phyloP scores from a whole-genome alignment of 2,329 filamentous ascomycete genomes.

The Penicillium sp. region DNA sequence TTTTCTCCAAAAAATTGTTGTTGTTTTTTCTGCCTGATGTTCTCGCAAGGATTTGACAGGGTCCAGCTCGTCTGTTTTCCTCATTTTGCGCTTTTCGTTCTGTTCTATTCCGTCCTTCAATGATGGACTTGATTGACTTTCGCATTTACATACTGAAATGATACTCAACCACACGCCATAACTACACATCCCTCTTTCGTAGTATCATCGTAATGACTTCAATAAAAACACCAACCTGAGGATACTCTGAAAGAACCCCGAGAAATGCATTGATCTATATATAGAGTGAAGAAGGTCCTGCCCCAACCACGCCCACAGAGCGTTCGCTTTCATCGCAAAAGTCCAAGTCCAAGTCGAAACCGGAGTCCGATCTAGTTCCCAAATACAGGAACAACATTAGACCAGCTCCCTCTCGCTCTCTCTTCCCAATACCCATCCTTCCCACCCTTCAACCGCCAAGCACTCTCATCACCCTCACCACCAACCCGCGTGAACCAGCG shows the following conservation, averaged over 20 bases:
- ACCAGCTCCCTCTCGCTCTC: constrained; percentile 69
- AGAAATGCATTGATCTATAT: constrained; percentile 5
- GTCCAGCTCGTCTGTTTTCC: neutral
- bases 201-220: neutral
- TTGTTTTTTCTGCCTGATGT: neutral
- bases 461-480: constrained; percentile 47
- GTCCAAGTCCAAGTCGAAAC: neutral
- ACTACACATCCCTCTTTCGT: neutral
- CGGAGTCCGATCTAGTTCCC: constrained; percentile 27
- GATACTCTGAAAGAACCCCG: neutral
- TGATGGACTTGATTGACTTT: neutral
- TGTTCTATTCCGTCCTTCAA: neutral
- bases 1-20: neutral
- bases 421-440: constrained; percentile 95
- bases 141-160: neutral
- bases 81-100: neutral
- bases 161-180: neutral
- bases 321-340: neutral
- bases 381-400: constrained; percentile 58
- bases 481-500: constrained; percentile 79
- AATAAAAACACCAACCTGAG: neutral
- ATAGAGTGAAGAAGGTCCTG: constrained; percentile 12
- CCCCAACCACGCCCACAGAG: constrained; percentile 2
- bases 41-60: neutral
- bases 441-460: constrained; percentile 71